A percentile compares a stretch with the other conserved stretches of the same genome.
These are phyloP conservation scores for Dunaliella sp. DNA, from an alignment of 139 green algal genomes.

Conservation along the genomic window DNA sequence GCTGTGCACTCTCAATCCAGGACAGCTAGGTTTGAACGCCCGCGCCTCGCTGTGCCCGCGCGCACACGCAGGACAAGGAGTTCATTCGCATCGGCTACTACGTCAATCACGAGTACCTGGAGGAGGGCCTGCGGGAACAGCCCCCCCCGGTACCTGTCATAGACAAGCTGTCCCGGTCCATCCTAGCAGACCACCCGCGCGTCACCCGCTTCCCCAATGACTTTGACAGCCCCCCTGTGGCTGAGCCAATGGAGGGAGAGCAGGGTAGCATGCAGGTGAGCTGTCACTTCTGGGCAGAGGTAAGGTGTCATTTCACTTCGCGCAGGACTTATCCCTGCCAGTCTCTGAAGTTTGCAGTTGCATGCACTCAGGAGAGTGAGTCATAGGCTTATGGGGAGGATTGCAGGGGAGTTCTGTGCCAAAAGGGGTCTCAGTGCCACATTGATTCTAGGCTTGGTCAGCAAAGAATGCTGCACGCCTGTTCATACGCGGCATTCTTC, in stretches of 20 bases:
- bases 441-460: background rate
- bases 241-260: background rate
- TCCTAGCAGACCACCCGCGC: constrained; percentile 88
- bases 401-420: background rate
- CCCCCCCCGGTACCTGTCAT: constrained; percentile 72
- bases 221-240: constrained; percentile 21
- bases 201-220: constrained; percentile 29
- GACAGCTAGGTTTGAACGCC: background rate
- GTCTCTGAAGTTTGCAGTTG: background rate
- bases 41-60: background rate
- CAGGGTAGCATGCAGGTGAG: constrained; percentile 7
- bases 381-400: too few relatives aligned
- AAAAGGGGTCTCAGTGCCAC: background rate
- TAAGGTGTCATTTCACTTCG: background rate
- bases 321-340: background rate
- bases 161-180: constrained; percentile 69
- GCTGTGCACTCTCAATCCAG: background rate
- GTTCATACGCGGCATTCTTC: too few relatives aligned
- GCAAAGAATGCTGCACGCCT: background rate
- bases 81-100: constrained; percentile 95
- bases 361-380: too few relatives aligned
- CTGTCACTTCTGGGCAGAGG: background rate
- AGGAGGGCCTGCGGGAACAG: constrained; percentile 82
- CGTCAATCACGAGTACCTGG: constrained; percentile 93
- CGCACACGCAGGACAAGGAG: constrained; percentile 49